Conservation (phyloP, 495 filamentous ascomycete genomes). For the Hypoxylon cercidicola region DNA sequence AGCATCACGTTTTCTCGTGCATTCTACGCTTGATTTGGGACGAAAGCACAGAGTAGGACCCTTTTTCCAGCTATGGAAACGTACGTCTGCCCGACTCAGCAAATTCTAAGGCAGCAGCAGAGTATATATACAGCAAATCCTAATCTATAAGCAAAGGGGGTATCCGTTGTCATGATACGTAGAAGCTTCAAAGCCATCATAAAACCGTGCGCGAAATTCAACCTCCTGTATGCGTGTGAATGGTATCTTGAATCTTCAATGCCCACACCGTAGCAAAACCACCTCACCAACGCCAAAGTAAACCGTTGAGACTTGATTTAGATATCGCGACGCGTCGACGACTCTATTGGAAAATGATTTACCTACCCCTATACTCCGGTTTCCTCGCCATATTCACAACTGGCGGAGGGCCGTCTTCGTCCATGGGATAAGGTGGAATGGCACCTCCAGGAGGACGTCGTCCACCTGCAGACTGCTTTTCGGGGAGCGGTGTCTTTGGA, state of each 20-base stretch:
- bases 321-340: not conserved
- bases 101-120: no score
- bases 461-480: slow-evolving; percentile 35
- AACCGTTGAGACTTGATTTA: not conserved
- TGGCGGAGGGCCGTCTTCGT: slow-evolving; percentile 85
- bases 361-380: slow-evolving; percentile 75
- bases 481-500: slow-evolving; percentile 83
- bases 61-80: no score
- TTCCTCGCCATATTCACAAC: slow-evolving; percentile 85
- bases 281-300: slow-evolving; percentile 18
- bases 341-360: not conserved
- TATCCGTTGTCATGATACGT: slow-evolving; percentile 32
- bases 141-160: slow-evolving; percentile 27
- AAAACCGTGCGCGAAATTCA: not conserved
- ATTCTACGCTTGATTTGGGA: no score
- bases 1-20: no score
- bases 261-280: slow-evolving; percentile 5
- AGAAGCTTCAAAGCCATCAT: slow-evolving; percentile 1
- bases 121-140: slow-evolving; percentile 7
- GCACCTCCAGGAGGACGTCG: slow-evolving; percentile 46
- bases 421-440: slow-evolving; percentile 78
- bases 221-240: slow-evolving; percentile 16
- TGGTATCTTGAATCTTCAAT: slow-evolving; percentile 38
- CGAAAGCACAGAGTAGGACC: no score
- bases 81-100: no score